Evolutionary conservation across 306 rosid species (phyloP), one percentile per base, ranked within the genome.

Genomic region (Malus orientalis): DNA sequence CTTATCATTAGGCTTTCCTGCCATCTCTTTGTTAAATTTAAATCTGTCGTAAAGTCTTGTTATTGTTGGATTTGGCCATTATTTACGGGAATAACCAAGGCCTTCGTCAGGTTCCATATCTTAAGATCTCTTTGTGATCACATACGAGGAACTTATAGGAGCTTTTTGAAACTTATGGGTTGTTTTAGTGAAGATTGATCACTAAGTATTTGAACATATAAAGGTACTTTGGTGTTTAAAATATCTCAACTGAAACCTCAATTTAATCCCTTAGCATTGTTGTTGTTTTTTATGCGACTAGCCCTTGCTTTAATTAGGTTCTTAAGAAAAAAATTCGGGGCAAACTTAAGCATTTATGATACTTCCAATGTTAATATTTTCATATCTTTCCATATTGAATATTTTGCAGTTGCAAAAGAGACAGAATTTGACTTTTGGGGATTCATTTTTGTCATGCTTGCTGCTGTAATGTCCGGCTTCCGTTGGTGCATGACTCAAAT

Each of bases 401-500:
- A 5, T 23, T 38, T 7, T 61, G 75, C 90, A 95, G 98, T 95
- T 81, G 82, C 96, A 19, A 95, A 92, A 81, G 97, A 89, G 82
- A 90, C 97, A 33, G 97, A 95, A 78, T 92, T 92, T 85, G 89
- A 95, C 79, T 74, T 95, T 67, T 86, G 85, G 90, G 98, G 98
- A 54, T 95, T 92, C 69, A 64, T 85, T 76, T 93, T 95, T 81
- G 97, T 95, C 72, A 95, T 95, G 97, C 97, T 95, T 82, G 99
- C 97, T 81, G 91, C 97, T 84, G 99, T 95, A 70, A 95, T 95
- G 97, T 95, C 99, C 19, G 97, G 99, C 74, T 95, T 95, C 72
- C 93, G 99, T 40, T 95, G 96, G 99, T 92, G 89, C 73, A 95
- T 95, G 97, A 95, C 99, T 75, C 97, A 95, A 80, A 89, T 95